Conservation (phyloP, 441 rosid genomes). For the Lepidium campestre region DNA sequence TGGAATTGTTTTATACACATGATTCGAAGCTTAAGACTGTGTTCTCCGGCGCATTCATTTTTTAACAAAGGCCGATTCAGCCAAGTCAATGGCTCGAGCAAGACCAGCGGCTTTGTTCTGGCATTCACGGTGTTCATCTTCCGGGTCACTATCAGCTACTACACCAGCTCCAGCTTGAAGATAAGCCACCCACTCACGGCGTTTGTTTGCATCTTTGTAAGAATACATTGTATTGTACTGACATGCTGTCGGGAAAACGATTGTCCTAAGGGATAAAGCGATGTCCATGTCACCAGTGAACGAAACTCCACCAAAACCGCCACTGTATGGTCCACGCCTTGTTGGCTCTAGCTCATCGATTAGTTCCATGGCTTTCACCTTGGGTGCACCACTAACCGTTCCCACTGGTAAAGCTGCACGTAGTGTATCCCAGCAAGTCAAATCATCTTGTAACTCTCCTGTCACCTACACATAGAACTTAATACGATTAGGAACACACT, state of each 20-base stretch:
- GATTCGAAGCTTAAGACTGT: not conserved
- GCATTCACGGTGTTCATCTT: constrained; percentile 62
- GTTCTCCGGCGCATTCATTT: not conserved
- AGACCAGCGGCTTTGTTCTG: constrained; percentile 77
- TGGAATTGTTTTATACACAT: constrained; percentile 18
- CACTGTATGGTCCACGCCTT: constrained; percentile 85
- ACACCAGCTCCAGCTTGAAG: constrained; percentile 84
- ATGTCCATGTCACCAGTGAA: constrained; percentile 81
- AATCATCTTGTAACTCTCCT: constrained; percentile 65
- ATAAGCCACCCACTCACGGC: constrained; percentile 74
- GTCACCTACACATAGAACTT: constrained; percentile 44
- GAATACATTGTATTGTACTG: constrained; percentile 56
- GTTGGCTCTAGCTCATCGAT: constrained; percentile 63
- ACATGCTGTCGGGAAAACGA: constrained; percentile 59
- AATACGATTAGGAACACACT: not conserved
- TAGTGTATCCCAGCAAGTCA: constrained; percentile 75
- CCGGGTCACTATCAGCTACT: constrained; percentile 70
- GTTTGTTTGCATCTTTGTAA: constrained; percentile 38
- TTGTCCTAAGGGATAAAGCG: constrained; percentile 63
- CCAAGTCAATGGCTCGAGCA: constrained; percentile 76
- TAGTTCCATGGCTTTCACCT: constrained; percentile 94
- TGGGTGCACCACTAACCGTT: constrained; percentile 91
- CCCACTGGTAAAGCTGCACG: constrained; percentile 87
- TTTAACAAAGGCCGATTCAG: constrained; percentile 62
- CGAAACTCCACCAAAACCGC: constrained; percentile 76